Base-by-base conservation (phyloP, 768 basidiomycete genomes). In the Mycena vitilis region DNA sequence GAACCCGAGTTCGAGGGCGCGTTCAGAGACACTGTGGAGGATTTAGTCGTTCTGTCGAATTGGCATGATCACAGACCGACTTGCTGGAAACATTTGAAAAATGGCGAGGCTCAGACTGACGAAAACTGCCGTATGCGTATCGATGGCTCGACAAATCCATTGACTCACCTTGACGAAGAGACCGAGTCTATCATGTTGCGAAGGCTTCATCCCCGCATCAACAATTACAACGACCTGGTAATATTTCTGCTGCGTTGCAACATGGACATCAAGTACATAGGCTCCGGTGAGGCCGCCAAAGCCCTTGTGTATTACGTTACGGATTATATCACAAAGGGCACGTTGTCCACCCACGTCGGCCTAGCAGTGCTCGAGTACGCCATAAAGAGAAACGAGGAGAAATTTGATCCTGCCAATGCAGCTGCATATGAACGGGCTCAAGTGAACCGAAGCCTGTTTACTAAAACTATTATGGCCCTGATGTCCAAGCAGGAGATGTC, bases 311-410 rank as follows among this genome's bases (percentile, higher is more conserved):
- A 73, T 52, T 81, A 82, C 30, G 69, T 80, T 0, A 81, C 78
- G 0, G 81, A 82, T 45, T 82, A 82, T 47, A 79, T 82, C 4
- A 81, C 79, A 0, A 82, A 82, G 56, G 40, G 59, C 0, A 30
- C 65, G 16, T 20, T 79, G 16, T 65, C 72, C 4, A 51, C 67
- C 0, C 69, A 79, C 60, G 65, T 72, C 0, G 71, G 74, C 5
- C 52, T 73, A 0, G 48, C 58, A 0, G 75, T 75, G 0, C 20
- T 75, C 1, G 37, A 68, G 22, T 63, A 63, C 18, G 74, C 72
- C 1, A 63, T 73, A 4, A 60, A 51, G 23, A 51, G 37, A 12
- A 56, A 53, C 25, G 22, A 52, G 1, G 55, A 45, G 1, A 55
- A 65, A 15, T 68, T 38, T 36, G 42, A 40, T 7, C 16, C 12